Base-by-base conservation (phyloP, 2,329 filamentous ascomycete species). In the Colletotrichum sansevieriae region DNA sequence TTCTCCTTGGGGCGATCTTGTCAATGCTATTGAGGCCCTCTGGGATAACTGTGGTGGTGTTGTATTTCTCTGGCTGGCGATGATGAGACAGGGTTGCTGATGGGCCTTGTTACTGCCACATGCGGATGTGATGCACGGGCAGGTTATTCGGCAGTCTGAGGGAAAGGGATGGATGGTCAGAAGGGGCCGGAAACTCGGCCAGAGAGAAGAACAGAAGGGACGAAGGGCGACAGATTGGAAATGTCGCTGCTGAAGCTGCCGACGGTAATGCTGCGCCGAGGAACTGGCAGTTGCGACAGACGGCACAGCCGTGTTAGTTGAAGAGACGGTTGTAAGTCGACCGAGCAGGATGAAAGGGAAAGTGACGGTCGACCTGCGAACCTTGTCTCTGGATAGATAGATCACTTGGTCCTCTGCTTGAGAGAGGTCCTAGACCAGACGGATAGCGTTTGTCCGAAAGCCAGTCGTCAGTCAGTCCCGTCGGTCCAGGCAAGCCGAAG, bases 401-500 rank as follows among this genome's bases (percentile, higher is more conserved):
- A n/a, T 10, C 2, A 1, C 43, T 13, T 46, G 11, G 37, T 39
- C 52, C 20, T 44, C 15, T 29, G 43, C 33, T 15, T 13, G n/a
- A 55, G 15, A 29, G 22, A 25, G 22, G 12, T 20, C 13, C 52
- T 20, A 49, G 47, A 60, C 49, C 47, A 37, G 62, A 65, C 62
- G 65, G 65, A 37, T 61, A 35, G 54, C 37, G 65, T 56, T 61
- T 65, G 65, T 44, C 62, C 65, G 61, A 65, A 47, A 49, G 52
- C 22, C 25, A 41, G 29, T 29, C 29, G 25, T 25, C 29, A 46
- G 15, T 18, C 52, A 39, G 13, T 13, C 35, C 5, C 35, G n/a
- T 22, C 54, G 8, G 54, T n/a, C 8, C 25, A 35, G 49, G 15
- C 41, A 47, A 5, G 29, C 41, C 55, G 12, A 29, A 12, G 20